Conservation (phyloP, 345 rosid species). For the Salix exigua region DNA sequence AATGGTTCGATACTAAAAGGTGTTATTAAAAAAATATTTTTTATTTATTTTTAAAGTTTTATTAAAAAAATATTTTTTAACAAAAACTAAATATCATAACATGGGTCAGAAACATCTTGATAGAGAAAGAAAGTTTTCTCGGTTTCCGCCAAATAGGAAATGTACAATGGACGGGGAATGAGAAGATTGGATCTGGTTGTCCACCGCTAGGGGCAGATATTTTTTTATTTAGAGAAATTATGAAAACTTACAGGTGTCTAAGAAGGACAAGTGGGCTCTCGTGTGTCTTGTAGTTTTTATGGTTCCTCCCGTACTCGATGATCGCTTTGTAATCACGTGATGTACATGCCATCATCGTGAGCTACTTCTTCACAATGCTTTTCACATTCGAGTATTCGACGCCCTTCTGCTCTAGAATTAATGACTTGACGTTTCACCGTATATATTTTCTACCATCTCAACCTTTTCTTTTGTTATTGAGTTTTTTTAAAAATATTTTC, state of each 20-base stretch:
- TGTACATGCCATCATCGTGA: not conserved
- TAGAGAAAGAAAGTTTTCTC: not conserved
- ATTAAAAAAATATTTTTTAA: too few relatives aligned
- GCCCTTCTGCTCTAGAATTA: not conserved
- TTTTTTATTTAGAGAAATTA: not conserved
- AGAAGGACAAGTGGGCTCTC: not conserved
- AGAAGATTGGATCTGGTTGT: constrained; percentile 19
- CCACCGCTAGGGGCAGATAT: constrained; percentile 16
- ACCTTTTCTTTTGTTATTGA: too few relatives aligned
- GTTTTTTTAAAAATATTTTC: too few relatives aligned
- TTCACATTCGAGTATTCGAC: not conserved
- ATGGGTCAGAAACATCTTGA: not conserved
- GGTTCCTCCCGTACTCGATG: not conserved
- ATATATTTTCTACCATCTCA: not conserved
- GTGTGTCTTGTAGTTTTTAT: not conserved
- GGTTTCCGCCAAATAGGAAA: not conserved
- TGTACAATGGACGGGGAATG: not conserved
- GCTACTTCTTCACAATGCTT: not conserved
- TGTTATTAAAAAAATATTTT: too few relatives aligned
- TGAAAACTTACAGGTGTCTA: not conserved
- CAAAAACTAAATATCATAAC: too few relatives aligned
- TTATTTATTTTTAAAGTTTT: too few relatives aligned
- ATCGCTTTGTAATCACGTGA: not conserved
- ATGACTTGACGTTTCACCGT: not conserved
- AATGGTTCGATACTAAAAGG: too few relatives aligned